Evolutionary conservation across 2,329 filamentous ascomycete species (phyloP), one percentile per base, ranked within the genome.

Genomic region (Fusarium kyushuense): DNA sequence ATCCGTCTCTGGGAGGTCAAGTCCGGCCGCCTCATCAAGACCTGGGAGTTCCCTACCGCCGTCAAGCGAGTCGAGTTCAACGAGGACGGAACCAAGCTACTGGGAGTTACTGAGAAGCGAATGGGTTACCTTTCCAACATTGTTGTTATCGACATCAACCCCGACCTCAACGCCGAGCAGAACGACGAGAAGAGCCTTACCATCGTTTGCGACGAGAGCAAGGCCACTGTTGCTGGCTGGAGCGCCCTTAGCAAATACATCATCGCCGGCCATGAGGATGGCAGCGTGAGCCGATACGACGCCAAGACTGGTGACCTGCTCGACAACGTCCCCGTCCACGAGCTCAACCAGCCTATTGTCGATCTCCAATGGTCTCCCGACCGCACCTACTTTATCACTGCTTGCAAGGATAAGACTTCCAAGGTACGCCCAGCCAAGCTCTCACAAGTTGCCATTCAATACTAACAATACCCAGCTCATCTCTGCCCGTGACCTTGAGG

Each of bases 21-120:
- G 87, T 92, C 92, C 17, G 96, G 96, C 79, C 93, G 92, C 79
- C 91, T 92, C 79, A 87, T 99, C 77, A 97, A 98, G 90, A 92
- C 92, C 58, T 99, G 96, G 96, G 94, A 99, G 74, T 97, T 97
- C 83, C 90, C 92, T 63, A 98, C 96, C 43, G 94, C 94, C 70
- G 93, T 99, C 81, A 98, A 99, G 89, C 90, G 96, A 76, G 94
- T 97, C 80, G 95, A 97, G 83, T 99, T 99, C 86, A 94, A 90
- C 79, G 92, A 97, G 76, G 96, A 99, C 81, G 96, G 95, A 76
- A 91, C 88, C 77, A 89, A 92, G 83, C 86, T 99, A 75, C 85
- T 99, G 71, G 95, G 93, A 69, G 94, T 99, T 69, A 99, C 96
- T 54, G 96, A 99, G 86, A 97, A 97, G 91, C 93, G 96, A 76